Evolutionary conservation across 176 grass and related monocot species (phyloP).

Genomic region (Alopecurus myosuroides): DNA sequence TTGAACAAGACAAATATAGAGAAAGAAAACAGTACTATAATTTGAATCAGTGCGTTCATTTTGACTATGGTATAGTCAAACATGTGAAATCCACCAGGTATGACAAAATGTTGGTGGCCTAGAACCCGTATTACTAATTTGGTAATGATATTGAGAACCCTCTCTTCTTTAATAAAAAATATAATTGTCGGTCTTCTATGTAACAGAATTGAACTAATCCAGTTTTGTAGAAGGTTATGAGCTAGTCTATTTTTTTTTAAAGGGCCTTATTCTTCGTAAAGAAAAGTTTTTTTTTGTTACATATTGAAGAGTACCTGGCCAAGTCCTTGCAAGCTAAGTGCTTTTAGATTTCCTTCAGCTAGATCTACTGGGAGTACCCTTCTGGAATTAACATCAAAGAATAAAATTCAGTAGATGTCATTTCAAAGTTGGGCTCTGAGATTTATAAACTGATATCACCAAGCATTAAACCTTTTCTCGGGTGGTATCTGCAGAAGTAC

Average conservation of each 20-base stretch:
- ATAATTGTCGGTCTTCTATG: background rate
- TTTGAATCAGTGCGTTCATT: background rate
- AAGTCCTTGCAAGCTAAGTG: slow-evolving; percentile 67
- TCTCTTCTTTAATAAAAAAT: background rate
- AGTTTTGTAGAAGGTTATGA: background rate
- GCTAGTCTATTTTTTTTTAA: background rate
- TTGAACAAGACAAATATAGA: background rate
- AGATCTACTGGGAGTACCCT: slow-evolving; percentile 77
- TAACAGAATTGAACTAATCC: background rate
- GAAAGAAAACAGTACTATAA: background rate
- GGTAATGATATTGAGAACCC: background rate
- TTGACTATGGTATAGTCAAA: background rate
- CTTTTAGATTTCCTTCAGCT: slow-evolving; percentile 67
- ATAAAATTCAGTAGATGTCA: background rate
- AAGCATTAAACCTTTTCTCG: slow-evolving; percentile 49
- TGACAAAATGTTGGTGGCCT: background rate
- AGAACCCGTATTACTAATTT: background rate
- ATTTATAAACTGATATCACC: slow-evolving; percentile 19
- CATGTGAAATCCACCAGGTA: background rate
- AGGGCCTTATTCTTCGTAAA: background rate
- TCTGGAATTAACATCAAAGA: slow-evolving; percentile 40
- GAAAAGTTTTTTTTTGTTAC: background rate
- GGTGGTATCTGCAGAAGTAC: slow-evolving; percentile 60
- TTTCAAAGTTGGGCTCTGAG: background rate
- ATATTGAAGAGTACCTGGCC: slow-evolving; percentile 51